These are phyloP conservation scores for Ascomycota sp. DNA, from an alignment of 2,329 filamentous ascomycete species.

Conservation along the genomic window DNA sequence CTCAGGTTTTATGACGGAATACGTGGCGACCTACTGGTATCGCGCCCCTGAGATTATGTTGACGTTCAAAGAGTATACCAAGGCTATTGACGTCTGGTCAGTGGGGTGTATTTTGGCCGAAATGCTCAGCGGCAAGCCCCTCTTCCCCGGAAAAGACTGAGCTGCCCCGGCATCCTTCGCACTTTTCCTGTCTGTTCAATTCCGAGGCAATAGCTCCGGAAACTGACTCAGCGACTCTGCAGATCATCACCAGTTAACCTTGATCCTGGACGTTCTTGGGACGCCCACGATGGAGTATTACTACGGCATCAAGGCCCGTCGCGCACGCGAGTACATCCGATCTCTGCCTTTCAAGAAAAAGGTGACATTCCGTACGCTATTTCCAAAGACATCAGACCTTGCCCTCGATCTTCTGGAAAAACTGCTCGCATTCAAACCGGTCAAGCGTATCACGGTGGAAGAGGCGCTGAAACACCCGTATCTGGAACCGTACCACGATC, in stretches of 20 bases:
- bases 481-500: slow-evolving; percentile 95
- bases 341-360: slow-evolving; percentile 99
- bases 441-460: slow-evolving; percentile 95
- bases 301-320: slow-evolving; percentile 97
- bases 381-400: slow-evolving; percentile 97
- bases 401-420: slow-evolving; percentile 90
- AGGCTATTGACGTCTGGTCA: slow-evolving; percentile 98
- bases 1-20: slow-evolving; percentile 99
- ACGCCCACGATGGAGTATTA: slow-evolving; percentile 99
- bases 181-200: background rate
- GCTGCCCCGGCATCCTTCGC: slow-evolving; percentile 9
- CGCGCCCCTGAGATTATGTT: slow-evolving; percentile 98
- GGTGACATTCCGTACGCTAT: slow-evolving; percentile 90
- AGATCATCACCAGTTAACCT: slow-evolving; percentile 95
- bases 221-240: background rate
- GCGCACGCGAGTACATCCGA: slow-evolving; percentile 92
- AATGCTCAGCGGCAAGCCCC: slow-evolving; percentile 94
- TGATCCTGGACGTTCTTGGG: slow-evolving; percentile 91
- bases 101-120: slow-evolving; percentile 95
- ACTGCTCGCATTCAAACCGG: slow-evolving; percentile 90
- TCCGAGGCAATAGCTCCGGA: no score
- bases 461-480: slow-evolving; percentile 96
- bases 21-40: slow-evolving; percentile 97
- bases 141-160: slow-evolving; percentile 95
- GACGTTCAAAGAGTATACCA: slow-evolving; percentile 99